These are phyloP conservation scores for Exserohilum turcica DNA, from an alignment of 2,329 filamentous ascomycete genomes.

Conservation along the genomic window DNA sequence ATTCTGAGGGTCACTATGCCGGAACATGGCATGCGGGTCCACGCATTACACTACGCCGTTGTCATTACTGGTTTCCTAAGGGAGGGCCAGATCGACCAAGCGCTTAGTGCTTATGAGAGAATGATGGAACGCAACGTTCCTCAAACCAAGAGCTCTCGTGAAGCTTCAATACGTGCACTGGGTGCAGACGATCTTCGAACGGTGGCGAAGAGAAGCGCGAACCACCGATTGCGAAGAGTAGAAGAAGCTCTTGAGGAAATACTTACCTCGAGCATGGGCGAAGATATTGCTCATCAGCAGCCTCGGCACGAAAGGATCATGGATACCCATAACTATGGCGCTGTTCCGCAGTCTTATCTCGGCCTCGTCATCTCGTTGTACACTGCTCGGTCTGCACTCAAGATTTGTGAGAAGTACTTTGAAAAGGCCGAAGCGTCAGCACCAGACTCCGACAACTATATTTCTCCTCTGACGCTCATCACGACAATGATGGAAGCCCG, in stretches of 20 bases:
- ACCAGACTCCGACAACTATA: constrained; percentile 18
- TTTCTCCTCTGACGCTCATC: constrained; percentile 48
- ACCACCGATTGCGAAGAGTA: constrained; percentile 28
- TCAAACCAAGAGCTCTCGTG: constrained; percentile 51
- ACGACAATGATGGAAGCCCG: constrained; percentile 70
- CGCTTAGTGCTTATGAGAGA: constrained; percentile 55
- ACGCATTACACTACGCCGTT: constrained; percentile 60
- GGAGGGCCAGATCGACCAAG: constrained; percentile 52
- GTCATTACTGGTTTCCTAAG: constrained; percentile 58
- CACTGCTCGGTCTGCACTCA: constrained; percentile 52
- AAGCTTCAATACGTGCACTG: constrained; percentile 42
- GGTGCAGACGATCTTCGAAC: constrained; percentile 29
- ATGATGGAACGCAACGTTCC: constrained; percentile 50
- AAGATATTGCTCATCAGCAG: constrained; percentile 34
- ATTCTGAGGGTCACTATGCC: constrained; percentile 60
- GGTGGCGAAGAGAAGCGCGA: constrained; percentile 17
- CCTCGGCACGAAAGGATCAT: constrained; percentile 30
- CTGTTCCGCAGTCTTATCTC: constrained; percentile 58
- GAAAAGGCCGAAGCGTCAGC: constrained; percentile 24
- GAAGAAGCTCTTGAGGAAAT: constrained; percentile 37
- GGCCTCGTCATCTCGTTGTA: constrained; percentile 63
- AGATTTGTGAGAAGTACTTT: constrained; percentile 45
- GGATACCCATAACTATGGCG: constrained; percentile 43
- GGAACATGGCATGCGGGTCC: constrained; percentile 50
- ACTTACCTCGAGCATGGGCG: constrained; percentile 35